Evolutionary conservation across 306 rosid species (phyloP).

Genomic region (Cyamopsis tetragonoloba): DNA sequence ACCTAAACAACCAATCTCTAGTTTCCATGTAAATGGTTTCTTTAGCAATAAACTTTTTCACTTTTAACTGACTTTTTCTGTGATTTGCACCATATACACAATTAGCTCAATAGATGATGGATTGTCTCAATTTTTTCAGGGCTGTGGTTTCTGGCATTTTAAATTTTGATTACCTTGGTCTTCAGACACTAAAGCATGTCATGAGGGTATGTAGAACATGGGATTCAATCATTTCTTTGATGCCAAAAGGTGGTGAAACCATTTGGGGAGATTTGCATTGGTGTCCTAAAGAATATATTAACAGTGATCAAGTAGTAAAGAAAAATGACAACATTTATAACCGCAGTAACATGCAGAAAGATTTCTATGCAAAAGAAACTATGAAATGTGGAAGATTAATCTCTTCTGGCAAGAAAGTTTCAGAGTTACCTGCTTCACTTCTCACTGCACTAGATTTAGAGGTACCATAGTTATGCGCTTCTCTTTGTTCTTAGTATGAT

Average conservation of each 20-base stretch:
- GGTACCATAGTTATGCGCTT: conserved; percentile 32
- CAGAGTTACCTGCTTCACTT: conserved; percentile 50
- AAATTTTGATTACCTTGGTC: conserved; percentile 55
- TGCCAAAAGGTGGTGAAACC: conserved; percentile 85
- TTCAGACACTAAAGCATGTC: conserved; percentile 54
- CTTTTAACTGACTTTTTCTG: too few relatives aligned
- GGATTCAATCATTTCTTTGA: conserved; percentile 69
- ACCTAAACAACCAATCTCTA: too few relatives aligned
- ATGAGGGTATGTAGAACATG: conserved; percentile 63
- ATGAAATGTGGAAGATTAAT: conserved; percentile 51
- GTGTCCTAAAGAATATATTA: conserved; percentile 51
- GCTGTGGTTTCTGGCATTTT: conserved; percentile 59
- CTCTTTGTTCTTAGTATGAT: background rate
- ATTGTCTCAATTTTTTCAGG: conserved; percentile 39
- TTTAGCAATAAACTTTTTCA: background rate
- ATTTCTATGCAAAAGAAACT: conserved; percentile 31
- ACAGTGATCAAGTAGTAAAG: conserved; percentile 38
- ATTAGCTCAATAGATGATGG: background rate
- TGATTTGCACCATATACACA: background rate
- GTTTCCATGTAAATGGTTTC: background rate
- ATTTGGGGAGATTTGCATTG: conserved; percentile 71
- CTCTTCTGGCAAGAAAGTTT: conserved; percentile 56
- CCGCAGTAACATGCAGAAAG: conserved; percentile 23
- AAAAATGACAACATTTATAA: conserved; percentile 24
- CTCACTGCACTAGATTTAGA: conserved; percentile 37